Percentiles rank a stretch among this genome's conserved stretches.
Conservation (phyloP, 768 basidiomycete genomes). For the Lactarius deliciosus region DNA sequence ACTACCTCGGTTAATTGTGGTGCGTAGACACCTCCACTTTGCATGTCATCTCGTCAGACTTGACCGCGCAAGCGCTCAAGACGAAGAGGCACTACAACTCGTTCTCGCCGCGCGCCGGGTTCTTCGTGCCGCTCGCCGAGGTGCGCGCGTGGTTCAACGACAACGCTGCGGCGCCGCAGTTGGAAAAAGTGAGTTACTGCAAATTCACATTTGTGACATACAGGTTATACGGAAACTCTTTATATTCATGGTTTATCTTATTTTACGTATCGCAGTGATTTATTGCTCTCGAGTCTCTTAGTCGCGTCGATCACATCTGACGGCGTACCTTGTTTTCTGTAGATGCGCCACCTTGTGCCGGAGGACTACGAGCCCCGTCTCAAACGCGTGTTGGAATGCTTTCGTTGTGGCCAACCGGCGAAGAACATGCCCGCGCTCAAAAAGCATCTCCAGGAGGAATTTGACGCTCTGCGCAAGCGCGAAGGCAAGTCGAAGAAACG, state of each 20-base stretch:
- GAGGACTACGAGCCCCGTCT: conserved; percentile 62
- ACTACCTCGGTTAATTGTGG: too few relatives aligned
- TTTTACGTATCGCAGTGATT: not conserved
- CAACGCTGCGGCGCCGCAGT: conserved; percentile 39
- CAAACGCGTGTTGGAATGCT: conserved; percentile 68
- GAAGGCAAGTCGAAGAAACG: conserved; percentile 25
- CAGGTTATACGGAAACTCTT: too few relatives aligned
- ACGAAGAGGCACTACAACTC: conserved; percentile 91
- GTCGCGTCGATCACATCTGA: not conserved
- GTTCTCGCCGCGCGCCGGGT: conserved; percentile 81
- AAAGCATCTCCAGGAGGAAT: conserved; percentile 72
- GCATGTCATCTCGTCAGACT: conserved; percentile 81
- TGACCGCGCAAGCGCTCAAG: conserved; percentile 69
- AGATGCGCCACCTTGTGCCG: conserved; percentile 43
- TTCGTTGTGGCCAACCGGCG: conserved; percentile 58
- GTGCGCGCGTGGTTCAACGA: conserved; percentile 71
- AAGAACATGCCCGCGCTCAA: conserved; percentile 78
- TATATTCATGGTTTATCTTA: too few relatives aligned
- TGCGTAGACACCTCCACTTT: conserved; percentile 71
- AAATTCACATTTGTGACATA: not conserved
- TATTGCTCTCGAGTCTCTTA: not conserved
- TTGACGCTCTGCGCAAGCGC: conserved; percentile 40
- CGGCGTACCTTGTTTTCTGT: not conserved
- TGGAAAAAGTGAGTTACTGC: conserved; percentile 44
- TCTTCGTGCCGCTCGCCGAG: conserved; percentile 75